These are phyloP conservation scores for Waltergamsia citrina DNA, from an alignment of 2,329 filamentous ascomycete genomes.

Conservation along the genomic window DNA sequence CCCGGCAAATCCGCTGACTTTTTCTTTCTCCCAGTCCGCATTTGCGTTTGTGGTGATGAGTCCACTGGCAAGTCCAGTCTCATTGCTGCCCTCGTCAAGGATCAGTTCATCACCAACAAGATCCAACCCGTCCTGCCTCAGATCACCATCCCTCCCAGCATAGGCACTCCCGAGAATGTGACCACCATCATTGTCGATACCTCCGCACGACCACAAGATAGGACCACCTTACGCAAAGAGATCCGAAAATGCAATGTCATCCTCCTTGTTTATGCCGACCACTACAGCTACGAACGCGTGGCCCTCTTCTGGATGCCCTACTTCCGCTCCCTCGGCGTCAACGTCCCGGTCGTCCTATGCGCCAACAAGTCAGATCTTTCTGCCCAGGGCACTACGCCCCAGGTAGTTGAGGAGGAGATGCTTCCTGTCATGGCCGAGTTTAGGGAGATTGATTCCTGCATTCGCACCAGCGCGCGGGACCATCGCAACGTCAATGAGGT, in stretches of 20 bases:
- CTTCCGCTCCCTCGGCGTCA: conserved; percentile 95
- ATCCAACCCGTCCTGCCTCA: conserved; percentile 91
- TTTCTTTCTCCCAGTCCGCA: conserved; percentile 51
- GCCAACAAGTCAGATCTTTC: conserved; percentile 95
- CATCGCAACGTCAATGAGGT: conserved; percentile 92
- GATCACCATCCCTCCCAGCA: conserved; percentile 87
- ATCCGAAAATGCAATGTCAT: conserved; percentile 97
- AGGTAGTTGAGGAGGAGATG: conserved; percentile 95
- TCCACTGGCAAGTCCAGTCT: conserved; percentile 89
- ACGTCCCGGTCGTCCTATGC: conserved; percentile 92
- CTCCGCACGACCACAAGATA: conserved; percentile 87
- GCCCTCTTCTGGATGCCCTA: conserved; percentile 98
- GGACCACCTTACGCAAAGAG: conserved; percentile 82
- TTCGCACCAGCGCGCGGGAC: conserved; percentile 84
- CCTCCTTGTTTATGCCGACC: conserved; percentile 91
- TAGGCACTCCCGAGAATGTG: conserved; percentile 91
- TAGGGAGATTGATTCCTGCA: conserved; percentile 97
- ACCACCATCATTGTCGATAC: conserved; percentile 97
- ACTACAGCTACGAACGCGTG: conserved; percentile 97
- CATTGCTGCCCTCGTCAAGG: conserved; percentile 92
- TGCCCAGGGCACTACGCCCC: conserved; percentile 63
- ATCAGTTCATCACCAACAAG: conserved; percentile 90
- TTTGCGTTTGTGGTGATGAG: conserved; percentile 95
- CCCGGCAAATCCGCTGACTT: not conserved
- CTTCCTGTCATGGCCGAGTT: conserved; percentile 97